A percentile compares a stretch with the other conserved stretches of the same genome.
phyloP scores from a whole-genome alignment of 176 grass and related monocot genomes.

The Phoenix roebelenii region DNA sequence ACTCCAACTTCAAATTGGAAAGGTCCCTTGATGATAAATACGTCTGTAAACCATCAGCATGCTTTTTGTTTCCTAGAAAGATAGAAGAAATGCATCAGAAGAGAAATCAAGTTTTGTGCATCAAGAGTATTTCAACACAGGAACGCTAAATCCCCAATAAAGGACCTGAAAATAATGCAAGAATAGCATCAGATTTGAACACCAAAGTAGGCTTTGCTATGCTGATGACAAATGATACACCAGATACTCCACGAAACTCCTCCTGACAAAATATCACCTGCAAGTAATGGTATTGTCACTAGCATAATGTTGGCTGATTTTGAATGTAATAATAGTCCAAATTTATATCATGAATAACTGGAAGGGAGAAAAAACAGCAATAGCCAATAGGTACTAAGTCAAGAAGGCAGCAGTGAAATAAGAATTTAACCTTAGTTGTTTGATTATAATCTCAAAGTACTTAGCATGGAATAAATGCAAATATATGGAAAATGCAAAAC shows the following conservation, averaged over 20 bases:
- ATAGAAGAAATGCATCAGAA: not conserved
- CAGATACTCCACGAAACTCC: constrained; percentile 38
- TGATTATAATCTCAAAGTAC: too few species aligned
- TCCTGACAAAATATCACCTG: constrained; percentile 41
- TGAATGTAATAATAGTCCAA: constrained; percentile 7
- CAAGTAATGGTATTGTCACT: constrained; percentile 17
- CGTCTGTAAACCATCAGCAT: constrained; percentile 42
- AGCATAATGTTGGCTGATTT: not conserved
- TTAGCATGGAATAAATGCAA: too few species aligned
- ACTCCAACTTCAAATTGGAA: constrained; percentile 59
- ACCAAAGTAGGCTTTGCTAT: constrained; percentile 36
- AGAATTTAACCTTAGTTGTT: too few species aligned
- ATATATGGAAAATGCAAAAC: too few species aligned
- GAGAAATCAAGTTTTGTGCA: not conserved
- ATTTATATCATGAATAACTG: not conserved
- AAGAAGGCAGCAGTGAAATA: too few species aligned
- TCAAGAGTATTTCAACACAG: too few species aligned
- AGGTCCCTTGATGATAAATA: constrained; percentile 64
- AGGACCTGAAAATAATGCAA: constrained; percentile 28
- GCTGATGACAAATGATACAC: constrained; percentile 45
- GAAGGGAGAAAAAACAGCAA: too few species aligned
- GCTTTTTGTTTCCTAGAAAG: constrained; percentile 44
- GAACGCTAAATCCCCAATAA: not conserved
- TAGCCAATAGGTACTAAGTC: too few species aligned
- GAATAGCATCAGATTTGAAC: constrained; percentile 20